These are phyloP conservation scores for Cladosporium sp. DNA, from an alignment of 2,329 filamentous ascomycete species.

Conservation along the genomic window DNA sequence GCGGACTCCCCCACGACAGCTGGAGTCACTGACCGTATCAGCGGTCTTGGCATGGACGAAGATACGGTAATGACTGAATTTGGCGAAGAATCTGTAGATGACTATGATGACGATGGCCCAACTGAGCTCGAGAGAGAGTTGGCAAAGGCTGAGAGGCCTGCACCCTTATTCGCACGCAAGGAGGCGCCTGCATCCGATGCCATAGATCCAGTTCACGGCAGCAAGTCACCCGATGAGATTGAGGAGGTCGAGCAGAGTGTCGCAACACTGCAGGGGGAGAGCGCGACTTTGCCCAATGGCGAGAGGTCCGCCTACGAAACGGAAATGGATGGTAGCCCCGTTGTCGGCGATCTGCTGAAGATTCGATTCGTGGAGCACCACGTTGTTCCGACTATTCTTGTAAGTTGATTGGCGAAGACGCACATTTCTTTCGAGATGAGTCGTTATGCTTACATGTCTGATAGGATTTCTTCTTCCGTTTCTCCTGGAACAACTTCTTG, in stretches of 20 bases:
- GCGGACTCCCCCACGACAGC: slow-evolving; percentile 48
- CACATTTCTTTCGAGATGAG: too few relatives aligned
- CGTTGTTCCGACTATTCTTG: slow-evolving; percentile 92
- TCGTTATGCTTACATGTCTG: neutral
- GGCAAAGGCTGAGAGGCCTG: slow-evolving; percentile 56
- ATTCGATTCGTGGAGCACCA: slow-evolving; percentile 93
- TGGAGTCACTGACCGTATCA: slow-evolving; percentile 52
- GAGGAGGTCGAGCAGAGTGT: slow-evolving; percentile 23
- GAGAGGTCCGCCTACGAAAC: slow-evolving; percentile 47
- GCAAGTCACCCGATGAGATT: slow-evolving; percentile 19
- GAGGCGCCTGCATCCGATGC: slow-evolving; percentile 15
- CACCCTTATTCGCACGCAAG: slow-evolving; percentile 56
- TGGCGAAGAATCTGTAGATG: slow-evolving; percentile 25
- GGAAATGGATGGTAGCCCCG: slow-evolving; percentile 61
- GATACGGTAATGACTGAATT: slow-evolving; percentile 48
- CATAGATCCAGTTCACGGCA: slow-evolving; percentile 14
- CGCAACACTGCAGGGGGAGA: slow-evolving; percentile 28
- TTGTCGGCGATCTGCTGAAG: slow-evolving; percentile 92
- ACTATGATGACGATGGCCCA: slow-evolving; percentile 29
- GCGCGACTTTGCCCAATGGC: slow-evolving; percentile 17
- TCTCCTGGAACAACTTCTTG: slow-evolving; percentile 99
- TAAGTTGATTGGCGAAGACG: slow-evolving; percentile 46
- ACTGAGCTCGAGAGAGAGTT: slow-evolving; percentile 29
- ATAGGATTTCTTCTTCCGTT: slow-evolving; percentile 95
- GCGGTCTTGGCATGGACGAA: slow-evolving; percentile 57